A percentile compares a stretch with the other conserved stretches of the same genome.
phyloP scores from a whole-genome alignment of 495 filamentous ascomycete genomes.

The Tuber borchii region DNA sequence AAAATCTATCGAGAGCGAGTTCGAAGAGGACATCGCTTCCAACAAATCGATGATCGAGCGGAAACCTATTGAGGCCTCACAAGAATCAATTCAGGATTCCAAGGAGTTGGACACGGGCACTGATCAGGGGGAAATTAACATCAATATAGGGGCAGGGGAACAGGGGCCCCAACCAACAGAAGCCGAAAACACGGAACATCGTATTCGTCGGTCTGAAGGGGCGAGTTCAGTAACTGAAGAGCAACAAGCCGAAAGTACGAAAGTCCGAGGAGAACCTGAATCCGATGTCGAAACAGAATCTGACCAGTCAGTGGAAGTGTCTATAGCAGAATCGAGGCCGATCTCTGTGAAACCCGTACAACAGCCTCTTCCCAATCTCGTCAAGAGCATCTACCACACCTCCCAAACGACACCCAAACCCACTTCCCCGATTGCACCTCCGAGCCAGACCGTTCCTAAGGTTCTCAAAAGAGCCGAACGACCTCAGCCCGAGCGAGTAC shows the following conservation, averaged over 20 bases:
- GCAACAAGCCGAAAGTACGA: constrained; percentile 28
- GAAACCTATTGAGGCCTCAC: not conserved
- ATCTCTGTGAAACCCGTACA: constrained; percentile 37
- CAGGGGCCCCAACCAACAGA: not conserved
- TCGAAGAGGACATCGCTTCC: constrained; percentile 6
- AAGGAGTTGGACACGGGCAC: constrained; percentile 1
- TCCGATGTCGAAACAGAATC: constrained; percentile 35
- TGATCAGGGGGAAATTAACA: constrained; percentile 12
- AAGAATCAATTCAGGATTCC: not conserved
- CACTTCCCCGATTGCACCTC: constrained; percentile 22
- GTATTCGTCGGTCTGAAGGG: not conserved
- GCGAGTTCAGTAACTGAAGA: constrained; percentile 11
- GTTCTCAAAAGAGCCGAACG: constrained; percentile 32
- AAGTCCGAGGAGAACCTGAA: constrained; percentile 33
- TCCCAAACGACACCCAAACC: constrained; percentile 19
- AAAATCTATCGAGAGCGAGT: constrained; percentile 30
- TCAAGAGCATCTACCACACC: constrained; percentile 29
- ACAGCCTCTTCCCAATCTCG: constrained; percentile 29
- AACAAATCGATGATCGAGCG: not conserved
- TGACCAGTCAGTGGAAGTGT: constrained; percentile 32
- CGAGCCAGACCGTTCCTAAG: constrained; percentile 19
- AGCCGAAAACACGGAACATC: not conserved
- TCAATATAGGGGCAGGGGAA: not conserved
- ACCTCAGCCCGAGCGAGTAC: constrained; percentile 14
- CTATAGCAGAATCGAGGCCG: constrained; percentile 37